Evolutionary conservation across 345 rosid species (phyloP).

Genomic region (Fremontodendron californicum): DNA sequence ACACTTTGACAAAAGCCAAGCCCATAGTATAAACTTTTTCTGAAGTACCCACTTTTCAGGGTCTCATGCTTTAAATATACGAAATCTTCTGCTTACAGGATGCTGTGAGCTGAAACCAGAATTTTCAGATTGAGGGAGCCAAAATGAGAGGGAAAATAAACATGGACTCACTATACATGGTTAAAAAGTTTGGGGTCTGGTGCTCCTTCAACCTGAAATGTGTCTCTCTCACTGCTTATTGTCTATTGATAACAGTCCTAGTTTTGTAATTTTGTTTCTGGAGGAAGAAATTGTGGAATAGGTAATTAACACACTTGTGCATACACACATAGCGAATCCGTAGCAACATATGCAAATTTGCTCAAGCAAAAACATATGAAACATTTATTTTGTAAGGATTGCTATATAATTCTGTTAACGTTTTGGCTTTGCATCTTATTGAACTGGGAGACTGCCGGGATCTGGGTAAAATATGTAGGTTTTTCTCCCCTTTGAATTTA

Average conservation of each 20-base stretch:
- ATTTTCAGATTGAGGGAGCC: not conserved
- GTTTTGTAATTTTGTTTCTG: not conserved
- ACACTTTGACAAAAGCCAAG: not conserved
- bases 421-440: not conserved
- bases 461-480: not conserved
- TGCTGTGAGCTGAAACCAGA: not conserved
- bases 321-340: not conserved
- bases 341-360: not conserved
- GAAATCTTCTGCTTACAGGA: not conserved
- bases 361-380: not conserved
- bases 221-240: not conserved
- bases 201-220: not conserved
- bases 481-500: not conserved
- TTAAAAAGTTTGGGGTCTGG: not conserved
- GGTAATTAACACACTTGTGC: not conserved
- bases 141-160: not conserved
- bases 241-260: not conserved
- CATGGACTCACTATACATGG: not conserved
- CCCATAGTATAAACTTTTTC: not conserved
- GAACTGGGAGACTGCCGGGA: not conserved
- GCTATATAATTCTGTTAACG: not conserved
- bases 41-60: not conserved
- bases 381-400: not conserved
- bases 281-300: not conserved
- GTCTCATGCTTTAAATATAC: not conserved